Evolutionary conservation across 2,329 filamentous ascomycete species (phyloP).

Genomic region (Cordyceps farinosa): DNA sequence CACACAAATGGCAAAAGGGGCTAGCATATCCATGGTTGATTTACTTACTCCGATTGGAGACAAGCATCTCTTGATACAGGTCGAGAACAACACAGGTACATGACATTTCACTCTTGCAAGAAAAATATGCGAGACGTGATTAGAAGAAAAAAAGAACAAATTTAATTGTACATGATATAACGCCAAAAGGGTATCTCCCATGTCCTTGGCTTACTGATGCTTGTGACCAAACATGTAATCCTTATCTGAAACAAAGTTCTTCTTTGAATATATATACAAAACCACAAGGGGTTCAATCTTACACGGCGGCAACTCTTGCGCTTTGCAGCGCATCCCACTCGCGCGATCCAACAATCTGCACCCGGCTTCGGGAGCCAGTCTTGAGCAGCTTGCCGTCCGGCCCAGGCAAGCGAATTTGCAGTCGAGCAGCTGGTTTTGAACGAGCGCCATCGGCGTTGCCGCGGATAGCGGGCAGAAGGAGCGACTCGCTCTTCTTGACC

Average conservation of each 20-base stretch:
- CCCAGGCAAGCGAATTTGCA: constrained; percentile 48
- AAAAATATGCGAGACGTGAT: constrained; percentile 4
- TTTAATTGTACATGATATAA: constrained; percentile 16
- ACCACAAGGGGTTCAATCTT: constrained; percentile 17
- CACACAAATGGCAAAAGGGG: neutral
- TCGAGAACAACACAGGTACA: neutral
- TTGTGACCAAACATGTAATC: neutral
- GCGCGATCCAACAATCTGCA: constrained; percentile 50
- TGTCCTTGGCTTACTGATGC: constrained; percentile 3
- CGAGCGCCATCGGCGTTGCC: constrained; percentile 18
- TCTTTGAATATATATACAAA: constrained; percentile 17
- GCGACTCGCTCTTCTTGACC: constrained; percentile 48
- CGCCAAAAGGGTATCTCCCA: constrained; percentile 12
- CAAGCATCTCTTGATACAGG: neutral
- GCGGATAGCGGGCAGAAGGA: neutral
- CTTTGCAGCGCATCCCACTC: constrained; percentile 56
- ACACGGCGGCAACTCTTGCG: constrained; percentile 31
- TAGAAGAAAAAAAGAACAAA: constrained; percentile 5
- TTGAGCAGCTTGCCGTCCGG: constrained; percentile 41
- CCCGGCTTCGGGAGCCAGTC: constrained; percentile 35
- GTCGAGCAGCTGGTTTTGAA: constrained; percentile 39
- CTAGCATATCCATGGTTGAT: neutral
- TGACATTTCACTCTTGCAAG: neutral
- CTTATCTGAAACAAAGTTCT: neutral
- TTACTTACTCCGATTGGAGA: neutral